Evolutionary conservation across 129 eudicot genomes (phyloP).

Genomic region (Heracleum sosnowskyi): DNA sequence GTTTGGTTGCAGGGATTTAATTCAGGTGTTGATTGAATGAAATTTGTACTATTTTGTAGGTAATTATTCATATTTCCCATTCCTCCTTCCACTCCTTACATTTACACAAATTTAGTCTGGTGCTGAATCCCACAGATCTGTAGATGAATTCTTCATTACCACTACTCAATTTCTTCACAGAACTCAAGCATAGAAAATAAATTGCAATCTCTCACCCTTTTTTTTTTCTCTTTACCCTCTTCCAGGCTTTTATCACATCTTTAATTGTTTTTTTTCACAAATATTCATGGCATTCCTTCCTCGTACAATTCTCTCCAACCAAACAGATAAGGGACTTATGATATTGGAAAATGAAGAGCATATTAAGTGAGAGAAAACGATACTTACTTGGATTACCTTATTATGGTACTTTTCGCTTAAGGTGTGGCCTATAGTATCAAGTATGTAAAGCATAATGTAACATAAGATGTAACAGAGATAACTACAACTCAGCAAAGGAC

Average conservation of each 20-base stretch:
- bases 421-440: constrained; percentile 80
- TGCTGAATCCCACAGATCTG: neutral
- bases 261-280: neutral
- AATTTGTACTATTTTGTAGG: neutral
- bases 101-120: neutral
- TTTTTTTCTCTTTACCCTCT: neutral
- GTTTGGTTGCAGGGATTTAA: neutral
- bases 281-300: neutral
- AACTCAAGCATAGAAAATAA: neutral
- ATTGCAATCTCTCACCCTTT: neutral
- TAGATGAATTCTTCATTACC: neutral
- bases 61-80: neutral
- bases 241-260: neutral
- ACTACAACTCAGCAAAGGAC: no score
- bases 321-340: neutral
- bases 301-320: neutral
- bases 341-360: neutral
- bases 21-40: neutral
- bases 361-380: neutral
- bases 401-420: constrained; percentile 84
- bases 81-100: neutral
- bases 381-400: constrained; percentile 79
- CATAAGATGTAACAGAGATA: no score
- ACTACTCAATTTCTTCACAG: neutral
- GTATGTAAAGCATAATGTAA: no score